phyloP scores from a whole-genome alignment of 192 early-diverging fungal genomes.

The Coemansia sp. region DNA sequence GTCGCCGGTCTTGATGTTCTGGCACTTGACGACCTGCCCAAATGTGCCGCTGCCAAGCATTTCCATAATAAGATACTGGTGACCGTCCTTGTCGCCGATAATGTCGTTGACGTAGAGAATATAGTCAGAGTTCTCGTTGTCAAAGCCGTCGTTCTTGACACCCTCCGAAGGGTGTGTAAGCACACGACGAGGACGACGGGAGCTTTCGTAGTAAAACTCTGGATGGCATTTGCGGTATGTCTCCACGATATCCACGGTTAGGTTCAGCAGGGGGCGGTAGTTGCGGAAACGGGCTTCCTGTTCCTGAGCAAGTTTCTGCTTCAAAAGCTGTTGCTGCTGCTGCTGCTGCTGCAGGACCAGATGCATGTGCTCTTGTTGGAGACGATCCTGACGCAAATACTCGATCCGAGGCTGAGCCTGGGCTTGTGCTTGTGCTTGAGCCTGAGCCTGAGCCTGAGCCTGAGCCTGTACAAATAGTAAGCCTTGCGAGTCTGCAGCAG shows the following conservation, averaged over 20 bases:
- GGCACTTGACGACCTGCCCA: constrained; percentile 97
- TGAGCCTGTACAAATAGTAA: constrained; percentile 11
- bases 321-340: constrained; percentile 17
- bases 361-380: constrained; percentile 20
- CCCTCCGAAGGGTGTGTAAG: constrained; percentile 94
- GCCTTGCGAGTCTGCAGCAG: constrained; percentile 10
- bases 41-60: constrained; percentile 96
- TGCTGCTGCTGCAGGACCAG: constrained; percentile 23
- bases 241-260: constrained; percentile 64
- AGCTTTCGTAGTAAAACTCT: constrained; percentile 77
- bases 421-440: constrained; percentile 10
- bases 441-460: constrained; percentile 17
- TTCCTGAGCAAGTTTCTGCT: constrained; percentile 32
- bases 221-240: constrained; percentile 79
- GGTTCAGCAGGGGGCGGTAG: constrained; percentile 56
- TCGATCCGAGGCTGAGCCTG: constrained; percentile 36
- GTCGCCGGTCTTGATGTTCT: constrained; percentile 89
- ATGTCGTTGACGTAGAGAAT: constrained; percentile 97
- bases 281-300: constrained; percentile 47
- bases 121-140: constrained; percentile 96
- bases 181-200: constrained; percentile 82
- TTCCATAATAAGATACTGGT: constrained; percentile 92
- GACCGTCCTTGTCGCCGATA: constrained; percentile 85
- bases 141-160: constrained; percentile 84
- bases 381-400: constrained; percentile 35